phyloP scores from a whole-genome alignment of 176 grass and related monocot genomes.

The Secale cereale region DNA sequence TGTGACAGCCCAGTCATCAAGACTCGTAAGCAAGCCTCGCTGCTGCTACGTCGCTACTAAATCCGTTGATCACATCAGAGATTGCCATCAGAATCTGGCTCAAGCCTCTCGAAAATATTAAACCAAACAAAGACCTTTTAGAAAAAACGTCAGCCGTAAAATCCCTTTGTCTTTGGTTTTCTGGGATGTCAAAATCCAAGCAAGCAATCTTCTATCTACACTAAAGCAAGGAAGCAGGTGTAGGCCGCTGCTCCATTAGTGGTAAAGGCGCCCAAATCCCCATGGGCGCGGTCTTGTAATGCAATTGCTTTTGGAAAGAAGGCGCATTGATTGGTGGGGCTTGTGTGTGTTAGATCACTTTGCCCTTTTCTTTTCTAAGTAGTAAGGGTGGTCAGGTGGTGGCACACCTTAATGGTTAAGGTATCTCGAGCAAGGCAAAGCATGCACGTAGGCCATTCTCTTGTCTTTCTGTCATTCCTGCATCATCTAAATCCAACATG shows the following conservation, averaged over 20 bases:
- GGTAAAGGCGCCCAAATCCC: constrained; percentile 22
- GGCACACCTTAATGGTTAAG: constrained; percentile 48
- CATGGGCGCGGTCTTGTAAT: constrained; percentile 20
- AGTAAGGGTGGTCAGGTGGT: constrained; percentile 6
- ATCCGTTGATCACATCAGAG: not conserved
- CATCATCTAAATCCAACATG: not conserved
- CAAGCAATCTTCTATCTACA: not conserved
- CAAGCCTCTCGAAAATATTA: not conserved
- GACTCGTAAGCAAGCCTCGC: not conserved
- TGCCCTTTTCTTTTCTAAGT: not conserved
- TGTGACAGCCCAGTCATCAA: not conserved
- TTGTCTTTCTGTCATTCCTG: constrained; percentile 29
- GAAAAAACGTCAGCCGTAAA: too few species aligned
- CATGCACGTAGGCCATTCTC: not conserved
- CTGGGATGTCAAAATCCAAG: not conserved
- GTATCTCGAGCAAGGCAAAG: constrained; percentile 31
- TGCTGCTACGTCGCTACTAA: not conserved
- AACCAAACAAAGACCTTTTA: not conserved
- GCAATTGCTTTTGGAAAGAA: constrained; percentile 41
- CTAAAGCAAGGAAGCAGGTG: not conserved
- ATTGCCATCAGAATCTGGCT: not conserved
- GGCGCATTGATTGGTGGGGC: constrained; percentile 16
- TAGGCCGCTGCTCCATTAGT: not conserved
- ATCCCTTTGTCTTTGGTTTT: not conserved
- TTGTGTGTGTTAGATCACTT: not conserved